Base-by-base conservation (phyloP, 2,329 filamentous ascomycete species). In the Nothopassalora personata region DNA sequence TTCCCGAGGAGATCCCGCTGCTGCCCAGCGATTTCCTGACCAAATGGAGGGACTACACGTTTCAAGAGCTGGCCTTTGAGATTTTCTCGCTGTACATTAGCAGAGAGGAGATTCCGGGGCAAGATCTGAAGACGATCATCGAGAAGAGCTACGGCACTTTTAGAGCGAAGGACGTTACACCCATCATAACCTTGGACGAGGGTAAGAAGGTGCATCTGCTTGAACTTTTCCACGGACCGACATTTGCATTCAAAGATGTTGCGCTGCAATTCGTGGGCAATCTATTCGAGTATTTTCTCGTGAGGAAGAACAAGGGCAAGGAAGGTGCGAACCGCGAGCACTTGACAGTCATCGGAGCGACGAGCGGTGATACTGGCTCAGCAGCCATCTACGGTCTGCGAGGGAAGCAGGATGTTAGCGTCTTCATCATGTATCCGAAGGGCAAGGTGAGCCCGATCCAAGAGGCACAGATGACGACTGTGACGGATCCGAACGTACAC, bases 401-500 rank as follows among this genome's bases (percentile, higher is more conserved):
- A 53, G 91, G 92, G 56, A 97, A 97, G 85, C 92, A 96, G 77
- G 94, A 99, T 80, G 90, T 97, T 15, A 95, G 91, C 0, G 90
- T 97, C 55, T 94, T 96, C 78, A 97, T 99, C 72, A 83, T 97
- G 69, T 88, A 93, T 74, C 94, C 94, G 28, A 90, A 94, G 75
- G 93, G 91, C 62, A 89, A 91, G 66, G 88, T 97, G 63, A 91
- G 88, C 72, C 90, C 91, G 13, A 89, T 97, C 58, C 94, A 97
- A 75, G 91, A 97, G 75, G 89, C 90, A 4, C 94, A 97, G 78
- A 97, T 97, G 94, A 97, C 92, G 0, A 97, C 93, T 0, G 89
- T 94, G 30, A 79, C 91, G 45, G 94, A 97, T 73, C 78, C 83
- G 60, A 97, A 97, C 72, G 92, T 97, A 34, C 91, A 97, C 81